phyloP scores from a whole-genome alignment of 2,329 filamentous ascomycete genomes.

The Scedosporium aurantiacum region DNA sequence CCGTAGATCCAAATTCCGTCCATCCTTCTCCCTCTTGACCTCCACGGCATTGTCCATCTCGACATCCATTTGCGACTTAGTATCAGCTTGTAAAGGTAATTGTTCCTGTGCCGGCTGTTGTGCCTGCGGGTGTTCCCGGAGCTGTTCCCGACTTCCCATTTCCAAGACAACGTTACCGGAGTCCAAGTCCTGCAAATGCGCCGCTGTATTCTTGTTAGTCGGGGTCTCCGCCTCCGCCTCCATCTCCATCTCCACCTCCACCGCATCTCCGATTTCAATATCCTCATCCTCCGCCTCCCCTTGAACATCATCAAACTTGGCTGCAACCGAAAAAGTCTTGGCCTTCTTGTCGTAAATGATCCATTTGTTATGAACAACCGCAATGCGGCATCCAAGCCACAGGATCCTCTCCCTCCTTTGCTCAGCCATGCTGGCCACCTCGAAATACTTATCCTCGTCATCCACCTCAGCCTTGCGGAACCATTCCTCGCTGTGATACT shows the following conservation, averaged over 20 bases:
- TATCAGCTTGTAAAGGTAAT: too few species aligned
- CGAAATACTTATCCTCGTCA: conserved; percentile 57
- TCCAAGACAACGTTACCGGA: background rate
- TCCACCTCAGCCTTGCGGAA: conserved; percentile 48
- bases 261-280: background rate
- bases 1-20: too few species aligned
- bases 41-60: too few species aligned
- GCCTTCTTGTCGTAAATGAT: conserved; percentile 28
- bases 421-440: conserved; percentile 45
- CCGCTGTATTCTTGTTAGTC: background rate
- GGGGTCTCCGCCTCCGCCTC: background rate
- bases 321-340: conserved; percentile 27
- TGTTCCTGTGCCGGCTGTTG: background rate
- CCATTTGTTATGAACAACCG: conserved; percentile 26
- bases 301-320: background rate
- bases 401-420: conserved; percentile 49
- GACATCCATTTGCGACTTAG: too few species aligned
- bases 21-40: too few species aligned
- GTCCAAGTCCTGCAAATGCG: background rate
- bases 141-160: background rate
- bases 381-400: conserved; percentile 42
- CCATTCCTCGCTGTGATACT: conserved; percentile 48
- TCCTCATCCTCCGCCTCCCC: background rate
- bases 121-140: background rate
- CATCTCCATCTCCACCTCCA: background rate